Conservation (phyloP, 768 basidiomycete species). For the Hypsizygus marmoreus region DNA sequence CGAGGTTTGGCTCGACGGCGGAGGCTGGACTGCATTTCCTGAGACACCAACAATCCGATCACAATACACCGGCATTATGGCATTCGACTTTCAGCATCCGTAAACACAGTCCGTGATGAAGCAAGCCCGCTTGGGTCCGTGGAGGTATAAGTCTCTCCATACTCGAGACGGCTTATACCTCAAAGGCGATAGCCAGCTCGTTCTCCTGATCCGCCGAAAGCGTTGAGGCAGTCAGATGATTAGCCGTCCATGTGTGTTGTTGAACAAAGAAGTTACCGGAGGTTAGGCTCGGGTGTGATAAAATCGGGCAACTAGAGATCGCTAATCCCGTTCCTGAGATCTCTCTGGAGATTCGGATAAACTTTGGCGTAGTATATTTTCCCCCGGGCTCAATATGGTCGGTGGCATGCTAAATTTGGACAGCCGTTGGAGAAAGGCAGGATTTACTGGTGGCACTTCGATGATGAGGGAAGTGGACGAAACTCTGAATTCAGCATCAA, state of each 20-base stretch:
- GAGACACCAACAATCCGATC: too few species aligned
- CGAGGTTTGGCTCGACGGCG: too few species aligned
- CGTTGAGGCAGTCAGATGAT: conserved; percentile 23
- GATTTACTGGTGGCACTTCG: conserved; percentile 6
- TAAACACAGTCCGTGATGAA: too few species aligned
- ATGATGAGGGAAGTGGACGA: conserved; percentile 9
- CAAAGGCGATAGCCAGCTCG: too few species aligned
- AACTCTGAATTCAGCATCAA: not conserved
- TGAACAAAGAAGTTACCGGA: conserved; percentile 15
- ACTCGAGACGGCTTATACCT: too few species aligned
- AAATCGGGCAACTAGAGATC: conserved; percentile 16
- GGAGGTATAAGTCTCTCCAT: too few species aligned
- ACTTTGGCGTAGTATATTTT: not conserved
- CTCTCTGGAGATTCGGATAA: conserved; percentile 3
- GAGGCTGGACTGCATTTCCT: too few species aligned
- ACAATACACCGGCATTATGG: too few species aligned
- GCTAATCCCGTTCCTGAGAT: conserved; percentile 22
- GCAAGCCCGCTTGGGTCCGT: not conserved
- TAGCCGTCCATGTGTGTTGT: conserved; percentile 10
- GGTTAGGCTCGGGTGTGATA: conserved; percentile 10
- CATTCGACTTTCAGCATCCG: too few species aligned
- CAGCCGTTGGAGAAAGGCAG: not conserved
- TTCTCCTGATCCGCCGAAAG: conserved; percentile 16
- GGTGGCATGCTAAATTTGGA: conserved; percentile 8
- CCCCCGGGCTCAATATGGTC: conserved; percentile 11